Percentiles rank a stretch among this genome's conserved stretches.
Evolutionary conservation across 805 yeast genomes (phyloP).

Genomic region (Suhomyces xylopsoci): DNA sequence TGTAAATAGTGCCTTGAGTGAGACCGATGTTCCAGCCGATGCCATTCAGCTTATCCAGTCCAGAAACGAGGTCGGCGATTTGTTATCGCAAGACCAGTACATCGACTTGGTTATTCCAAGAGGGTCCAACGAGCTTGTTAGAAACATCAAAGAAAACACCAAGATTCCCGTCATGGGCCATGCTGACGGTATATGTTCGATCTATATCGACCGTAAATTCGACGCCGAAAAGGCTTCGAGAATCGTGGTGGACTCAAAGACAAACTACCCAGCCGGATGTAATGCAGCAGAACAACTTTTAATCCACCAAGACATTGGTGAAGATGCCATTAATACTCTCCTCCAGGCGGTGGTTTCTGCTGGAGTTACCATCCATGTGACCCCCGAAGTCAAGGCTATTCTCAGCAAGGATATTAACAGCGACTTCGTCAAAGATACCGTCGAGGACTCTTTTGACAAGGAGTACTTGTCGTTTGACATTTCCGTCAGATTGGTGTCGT

Average conservation of each 20-base stretch:
- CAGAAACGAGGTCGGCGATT: conserved; percentile 84
- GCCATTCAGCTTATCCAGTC: conserved; percentile 87
- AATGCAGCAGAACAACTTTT: conserved; percentile 91
- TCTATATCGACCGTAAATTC: conserved; percentile 75
- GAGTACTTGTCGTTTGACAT: conserved; percentile 84
- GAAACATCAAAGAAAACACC: conserved; percentile 79
- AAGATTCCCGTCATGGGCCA: conserved; percentile 97
- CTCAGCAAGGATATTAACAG: conserved; percentile 16
- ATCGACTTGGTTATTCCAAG: conserved; percentile 96
- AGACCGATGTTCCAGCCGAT: conserved; percentile 70
- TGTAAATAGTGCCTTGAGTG: conserved; percentile 55
- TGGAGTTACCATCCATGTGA: conserved; percentile 72
- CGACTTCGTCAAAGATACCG: conserved; percentile 45
- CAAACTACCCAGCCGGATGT: conserved; percentile 99
- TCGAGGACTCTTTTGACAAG: conserved; percentile 67
- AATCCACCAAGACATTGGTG: conserved; percentile 46
- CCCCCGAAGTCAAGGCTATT: conserved; percentile 45
- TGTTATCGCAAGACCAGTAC: conserved; percentile 79
- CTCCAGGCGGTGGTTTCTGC: conserved; percentile 49
- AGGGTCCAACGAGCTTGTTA: conserved; percentile 92
- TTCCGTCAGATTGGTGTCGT: conserved; percentile 62
- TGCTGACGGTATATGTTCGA: conserved; percentile 96
- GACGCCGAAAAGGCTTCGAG: conserved; percentile 74
- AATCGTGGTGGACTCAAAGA: conserved; percentile 81
- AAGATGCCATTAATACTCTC: conserved; percentile 23